Percentiles rank a stretch among this genome's conserved stretches.
Evolutionary conservation across 495 filamentous ascomycete species (phyloP).

Genomic region (Penicillium macrosclerotiorum): DNA sequence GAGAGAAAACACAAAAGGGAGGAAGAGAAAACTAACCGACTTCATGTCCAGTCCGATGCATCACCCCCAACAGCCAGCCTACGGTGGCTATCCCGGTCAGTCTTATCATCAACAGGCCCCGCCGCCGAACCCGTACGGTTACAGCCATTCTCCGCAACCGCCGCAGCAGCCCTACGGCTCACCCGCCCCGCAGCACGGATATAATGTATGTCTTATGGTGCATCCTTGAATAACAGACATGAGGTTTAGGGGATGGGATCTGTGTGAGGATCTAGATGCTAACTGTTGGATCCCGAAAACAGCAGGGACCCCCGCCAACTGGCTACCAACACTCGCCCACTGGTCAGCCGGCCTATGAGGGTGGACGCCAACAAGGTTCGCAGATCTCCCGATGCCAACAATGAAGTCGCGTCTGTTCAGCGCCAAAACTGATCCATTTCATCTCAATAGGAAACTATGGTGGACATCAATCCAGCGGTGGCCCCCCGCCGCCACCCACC

Average conservation of each 20-base stretch:
- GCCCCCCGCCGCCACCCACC: conserved; percentile 42
- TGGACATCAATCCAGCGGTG: conserved; percentile 18
- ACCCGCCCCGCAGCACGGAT: conserved; percentile 43
- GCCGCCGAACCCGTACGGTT: conserved; percentile 46
- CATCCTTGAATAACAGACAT: neutral
- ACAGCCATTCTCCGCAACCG: conserved; percentile 42
- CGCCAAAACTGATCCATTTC: neutral
- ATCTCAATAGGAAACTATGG: conserved; percentile 19
- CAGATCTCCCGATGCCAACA: neutral
- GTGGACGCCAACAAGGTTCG: conserved; percentile 36
- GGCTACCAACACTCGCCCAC: conserved; percentile 38
- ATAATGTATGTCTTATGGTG: conserved; percentile 30
- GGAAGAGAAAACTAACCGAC: no score
- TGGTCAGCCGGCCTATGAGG: conserved; percentile 37
- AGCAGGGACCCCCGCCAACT: conserved; percentile 25
- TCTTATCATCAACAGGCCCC: conserved; percentile 42
- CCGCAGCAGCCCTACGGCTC: conserved; percentile 40
- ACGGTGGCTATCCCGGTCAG: conserved; percentile 50
- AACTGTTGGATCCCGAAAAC: conserved; percentile 13
- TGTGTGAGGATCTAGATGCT: conserved; percentile 6
- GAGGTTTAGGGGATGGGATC: no score
- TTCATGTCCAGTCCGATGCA: conserved; percentile 37
- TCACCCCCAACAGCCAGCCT: conserved; percentile 36
- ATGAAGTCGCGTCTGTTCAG: no score
- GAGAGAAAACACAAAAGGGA: no score